A percentile compares a stretch with the other conserved stretches of the same genome.
Evolutionary conservation across 768 basidiomycete genomes (phyloP).

Genomic region (Stropharia rugosoannulata): DNA sequence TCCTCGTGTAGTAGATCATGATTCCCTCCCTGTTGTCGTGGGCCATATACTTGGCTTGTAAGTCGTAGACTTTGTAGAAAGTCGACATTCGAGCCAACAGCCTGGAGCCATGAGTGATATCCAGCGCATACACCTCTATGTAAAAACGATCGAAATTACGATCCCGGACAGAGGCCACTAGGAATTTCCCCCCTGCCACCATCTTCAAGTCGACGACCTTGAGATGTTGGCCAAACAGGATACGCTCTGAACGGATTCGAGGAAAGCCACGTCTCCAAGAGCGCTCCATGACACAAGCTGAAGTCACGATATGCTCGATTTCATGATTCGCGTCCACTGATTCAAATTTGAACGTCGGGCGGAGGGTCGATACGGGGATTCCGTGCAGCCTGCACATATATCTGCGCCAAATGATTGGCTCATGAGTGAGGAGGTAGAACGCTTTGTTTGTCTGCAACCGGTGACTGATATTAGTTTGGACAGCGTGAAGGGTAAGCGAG

Average conservation of each 20-base stretch:
- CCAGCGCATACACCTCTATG: conserved; percentile 54
- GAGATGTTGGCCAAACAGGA: conserved; percentile 28
- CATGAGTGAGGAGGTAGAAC: conserved; percentile 63
- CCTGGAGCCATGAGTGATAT: conserved; percentile 46
- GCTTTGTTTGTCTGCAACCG: conserved; percentile 50
- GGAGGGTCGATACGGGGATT: conserved; percentile 59
- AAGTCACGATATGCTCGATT: conserved; percentile 57
- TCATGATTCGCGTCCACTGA: conserved; percentile 37
- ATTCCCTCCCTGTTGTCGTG: conserved; percentile 45
- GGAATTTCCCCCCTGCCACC: conserved; percentile 67
- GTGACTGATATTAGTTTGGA: neutral
- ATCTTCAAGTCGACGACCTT: conserved; percentile 52
- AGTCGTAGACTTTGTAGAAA: conserved; percentile 48
- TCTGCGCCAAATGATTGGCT: conserved; percentile 69
- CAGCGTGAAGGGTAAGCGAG: no score
- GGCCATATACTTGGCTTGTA: conserved; percentile 62
- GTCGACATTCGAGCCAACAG: conserved; percentile 51
- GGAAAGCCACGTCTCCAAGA: conserved; percentile 53
- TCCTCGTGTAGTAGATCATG: conserved; percentile 51
- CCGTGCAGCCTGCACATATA: conserved; percentile 48
- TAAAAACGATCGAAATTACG: conserved; percentile 41
- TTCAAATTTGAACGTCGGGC: conserved; percentile 53
- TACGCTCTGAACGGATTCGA: conserved; percentile 22
- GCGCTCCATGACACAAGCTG: conserved; percentile 58
- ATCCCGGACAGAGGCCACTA: conserved; percentile 59